Percentiles rank a stretch among this genome's conserved stretches.
These are phyloP conservation scores for Acidomyces sp. DNA, from an alignment of 495 filamentous ascomycete species.

Conservation along the genomic window DNA sequence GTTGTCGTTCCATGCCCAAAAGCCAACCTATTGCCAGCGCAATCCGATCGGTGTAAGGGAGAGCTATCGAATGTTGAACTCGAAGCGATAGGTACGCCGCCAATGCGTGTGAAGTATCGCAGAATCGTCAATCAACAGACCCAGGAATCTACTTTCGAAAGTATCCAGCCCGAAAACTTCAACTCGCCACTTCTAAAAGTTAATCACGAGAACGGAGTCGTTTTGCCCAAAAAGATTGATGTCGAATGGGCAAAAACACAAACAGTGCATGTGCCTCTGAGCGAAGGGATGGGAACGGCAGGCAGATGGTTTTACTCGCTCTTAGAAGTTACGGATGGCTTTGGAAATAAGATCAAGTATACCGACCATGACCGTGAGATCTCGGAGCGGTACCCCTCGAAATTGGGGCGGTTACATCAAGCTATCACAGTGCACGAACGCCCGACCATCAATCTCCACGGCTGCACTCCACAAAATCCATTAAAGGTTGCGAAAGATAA, in stretches of 20 bases:
- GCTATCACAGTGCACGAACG: constrained; percentile 76
- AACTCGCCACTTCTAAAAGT: constrained; percentile 53
- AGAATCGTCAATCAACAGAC: constrained; percentile 65
- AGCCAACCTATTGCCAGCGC: constrained; percentile 52
- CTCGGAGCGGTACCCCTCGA: constrained; percentile 43
- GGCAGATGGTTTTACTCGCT: constrained; percentile 82
- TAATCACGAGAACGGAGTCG: constrained; percentile 39
- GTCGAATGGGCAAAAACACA: constrained; percentile 71
- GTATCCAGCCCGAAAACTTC: constrained; percentile 78
- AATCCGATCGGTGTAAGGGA: constrained; percentile 57
- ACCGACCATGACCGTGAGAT: constrained; percentile 48
- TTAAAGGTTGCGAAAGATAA: constrained; percentile 67
- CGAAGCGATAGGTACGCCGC: constrained; percentile 75
- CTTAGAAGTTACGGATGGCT: constrained; percentile 80
- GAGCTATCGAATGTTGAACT: constrained; percentile 77
- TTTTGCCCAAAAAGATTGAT: constrained; percentile 45
- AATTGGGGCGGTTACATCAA: constrained; percentile 53
- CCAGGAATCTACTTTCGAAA: constrained; percentile 68
- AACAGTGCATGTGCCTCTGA: constrained; percentile 62
- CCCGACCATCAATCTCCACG: constrained; percentile 53
- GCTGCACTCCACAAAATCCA: constrained; percentile 66
- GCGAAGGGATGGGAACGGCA: constrained; percentile 65
- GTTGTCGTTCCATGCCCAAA: constrained; percentile 74
- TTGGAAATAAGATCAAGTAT: constrained; percentile 78
- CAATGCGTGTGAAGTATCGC: constrained; percentile 84